Conservation (phyloP, 2,329 filamentous ascomycete species). For the Cladophialophora psammophila region DNA sequence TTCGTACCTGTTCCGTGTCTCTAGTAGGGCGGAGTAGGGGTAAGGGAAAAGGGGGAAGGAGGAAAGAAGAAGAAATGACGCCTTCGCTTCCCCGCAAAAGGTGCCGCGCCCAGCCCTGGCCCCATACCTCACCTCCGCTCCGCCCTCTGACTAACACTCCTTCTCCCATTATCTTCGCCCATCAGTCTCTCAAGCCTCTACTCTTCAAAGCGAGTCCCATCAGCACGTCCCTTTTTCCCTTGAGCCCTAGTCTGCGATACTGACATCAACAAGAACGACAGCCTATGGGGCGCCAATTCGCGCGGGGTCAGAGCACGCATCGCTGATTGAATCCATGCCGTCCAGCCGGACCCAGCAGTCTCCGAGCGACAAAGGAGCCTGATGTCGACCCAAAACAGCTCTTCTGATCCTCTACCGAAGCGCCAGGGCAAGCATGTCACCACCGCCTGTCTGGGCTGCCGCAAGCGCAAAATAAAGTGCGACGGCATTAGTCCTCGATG, state of each 20-base stretch:
- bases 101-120: neutral
- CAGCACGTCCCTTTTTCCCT: neutral
- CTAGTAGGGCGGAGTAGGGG: no score
- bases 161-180: neutral
- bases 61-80: no score
- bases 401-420: constrained; percentile 12
- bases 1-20: no score
- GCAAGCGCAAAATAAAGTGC: constrained; percentile 41
- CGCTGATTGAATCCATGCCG: neutral
- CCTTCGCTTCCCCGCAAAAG: constrained; percentile 16
- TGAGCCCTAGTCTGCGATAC: no score
- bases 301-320: neutral
- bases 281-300: constrained; percentile 2
- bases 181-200: neutral
- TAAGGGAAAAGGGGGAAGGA: no score
- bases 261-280: neutral
- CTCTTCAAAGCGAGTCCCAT: neutral
- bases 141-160: neutral
- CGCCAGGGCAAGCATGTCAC: constrained; percentile 30
- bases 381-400: constrained; percentile 16
- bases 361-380: neutral
- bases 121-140: neutral
- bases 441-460: constrained; percentile 38
- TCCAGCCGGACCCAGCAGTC: neutral
- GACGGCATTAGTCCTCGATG: constrained; percentile 40